Base-by-base conservation (phyloP, 352 stramenopile species). In the Globisporangium canariense region DNA sequence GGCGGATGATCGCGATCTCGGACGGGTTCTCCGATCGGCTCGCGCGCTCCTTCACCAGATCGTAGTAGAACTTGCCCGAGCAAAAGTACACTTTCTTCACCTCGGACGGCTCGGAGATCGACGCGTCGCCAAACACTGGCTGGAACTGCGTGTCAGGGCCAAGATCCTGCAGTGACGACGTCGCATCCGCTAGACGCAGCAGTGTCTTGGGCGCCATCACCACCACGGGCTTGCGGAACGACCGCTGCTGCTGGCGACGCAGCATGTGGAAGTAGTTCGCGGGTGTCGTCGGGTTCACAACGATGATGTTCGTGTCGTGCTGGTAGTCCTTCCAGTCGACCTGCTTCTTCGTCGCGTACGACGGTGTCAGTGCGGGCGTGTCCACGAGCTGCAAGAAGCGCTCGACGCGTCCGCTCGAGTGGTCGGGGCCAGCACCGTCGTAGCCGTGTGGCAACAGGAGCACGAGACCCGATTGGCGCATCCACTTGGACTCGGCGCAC, bases 231-330 rank as follows among this genome's bases (percentile, higher is more conserved):
- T 94, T 94, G 60, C 83, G 83, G 76, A 91, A 95, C 25, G 66
- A 40, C 6, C 85, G 86, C 7, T 78, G 67, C 57, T 93, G 83
- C 64, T 98, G 96, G 63, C 96, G 89, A 67, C 94, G 90, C 61
- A 99, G 77, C 64, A 95, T 78, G 68, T 99, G 94, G 76, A 99
- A 99, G 74, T 98, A 99, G 73, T 98, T 98, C 41, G 95, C 96
- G 1, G 96, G 94, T 16, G 88, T 97, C 41, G 83, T 96, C 41
- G 86, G 68, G 58, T 94, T 93, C 49, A 81, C 78, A 10, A 97
- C 86, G 59, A 93, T 91, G 59, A 96, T 77, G 72, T 97, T 97
- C 22, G 84, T 81, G 60, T 93, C 81, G 62, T 90, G 70, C 55
- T 88, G 60, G 66, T 81, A 91, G 32, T 77, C 66, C 45, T 74